A percentile compares a stretch with the other conserved stretches of the same genome.
Evolutionary conservation across 176 grass and related monocot species (phyloP).

Genomic region (Melocanna baccifera): DNA sequence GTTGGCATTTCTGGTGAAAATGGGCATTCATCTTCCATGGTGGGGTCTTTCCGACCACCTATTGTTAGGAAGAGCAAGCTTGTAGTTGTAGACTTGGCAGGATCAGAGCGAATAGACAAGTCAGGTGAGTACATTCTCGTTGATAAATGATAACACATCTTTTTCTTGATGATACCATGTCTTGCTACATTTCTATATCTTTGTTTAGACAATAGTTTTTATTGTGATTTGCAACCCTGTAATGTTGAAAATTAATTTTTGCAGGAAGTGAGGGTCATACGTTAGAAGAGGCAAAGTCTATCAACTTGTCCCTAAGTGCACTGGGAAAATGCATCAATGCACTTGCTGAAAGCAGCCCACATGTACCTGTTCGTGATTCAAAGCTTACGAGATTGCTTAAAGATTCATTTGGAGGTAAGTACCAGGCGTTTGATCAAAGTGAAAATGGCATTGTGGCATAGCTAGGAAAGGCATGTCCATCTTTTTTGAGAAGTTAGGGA

Average conservation of each 20-base stretch:
- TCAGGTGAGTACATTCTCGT: conserved; percentile 51
- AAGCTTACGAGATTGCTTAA: conserved; percentile 99
- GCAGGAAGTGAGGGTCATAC: conserved; percentile 98
- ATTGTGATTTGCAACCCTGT: not conserved
- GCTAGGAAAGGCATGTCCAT: not conserved
- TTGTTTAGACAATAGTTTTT: not conserved
- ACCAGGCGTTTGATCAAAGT: not conserved
- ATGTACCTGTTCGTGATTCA: conserved; percentile 96
- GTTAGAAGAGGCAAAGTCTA: conserved; percentile 98
- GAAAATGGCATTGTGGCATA: not conserved
- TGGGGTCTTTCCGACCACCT: conserved; percentile 81
- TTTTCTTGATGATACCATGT: not conserved
- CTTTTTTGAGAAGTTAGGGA: not conserved
- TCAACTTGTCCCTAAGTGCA: conserved; percentile 92
- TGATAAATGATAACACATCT: not conserved
- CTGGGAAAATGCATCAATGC: conserved; percentile 99
- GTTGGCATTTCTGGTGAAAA: conserved; percentile 66
- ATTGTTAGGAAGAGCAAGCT: conserved; percentile 96
- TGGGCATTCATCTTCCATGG: conserved; percentile 76
- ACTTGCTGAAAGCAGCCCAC: conserved; percentile 92
- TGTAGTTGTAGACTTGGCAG: conserved; percentile 95
- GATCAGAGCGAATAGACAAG: conserved; percentile 96
- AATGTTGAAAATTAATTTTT: conserved; percentile 27
- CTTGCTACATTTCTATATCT: not conserved
- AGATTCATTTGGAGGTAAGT: conserved; percentile 99